Evolutionary conservation across 2,329 filamentous ascomycete genomes (phyloP), one percentile per base, ranked within the genome.

Genomic region (Amesomyces nigricolor): DNA sequence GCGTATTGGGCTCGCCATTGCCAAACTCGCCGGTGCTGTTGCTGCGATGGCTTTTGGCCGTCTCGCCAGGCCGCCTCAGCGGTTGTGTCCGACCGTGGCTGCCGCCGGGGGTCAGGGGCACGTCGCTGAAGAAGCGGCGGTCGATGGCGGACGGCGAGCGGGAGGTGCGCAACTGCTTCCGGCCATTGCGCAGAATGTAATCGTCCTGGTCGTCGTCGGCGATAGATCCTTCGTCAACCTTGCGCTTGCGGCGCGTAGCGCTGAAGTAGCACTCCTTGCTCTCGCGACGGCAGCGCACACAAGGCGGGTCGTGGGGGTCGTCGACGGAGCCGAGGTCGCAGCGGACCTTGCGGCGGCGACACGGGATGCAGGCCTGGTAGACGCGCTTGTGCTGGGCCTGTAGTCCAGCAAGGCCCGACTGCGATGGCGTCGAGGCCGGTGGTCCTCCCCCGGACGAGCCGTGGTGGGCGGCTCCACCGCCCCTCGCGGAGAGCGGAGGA

Each of bases 221-320:
- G 63, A 58, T 13, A 9, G 58, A 51, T n/a, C 48, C 58, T 26
- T 63, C 61, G 29, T 62, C 60, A 10, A 80, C 80, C 78, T 94
- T 95, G 68, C 91, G 84, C 83, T 97, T 97, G 68, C 94, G 85
- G 49, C 94, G 82, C 32, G 91, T 97, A 17, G 91, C 89, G 60
- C 91, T 95, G 77, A 99, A 99, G 79, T 87, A 95, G 76, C 94
- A 99, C 66, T 96, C 87, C 71, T 97, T 97, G 75, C 87, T 90
- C 76, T 99, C 94, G 63, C 94, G 86, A 51, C 91, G 87, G 70
- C 94, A 99, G 67, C 94, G 85, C 57, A 92, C 88, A 71, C 94
- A 99, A 2, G 94, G 94, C 53, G 92, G 92, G 65, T 95, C 90
- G 71, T 91, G 85, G 22, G 94, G 94, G 65, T 94, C 92, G 73